These are phyloP conservation scores for Dothidotthia symphoricarpi DNA, from an alignment of 2,329 filamentous ascomycete species.

Conservation along the genomic window DNA sequence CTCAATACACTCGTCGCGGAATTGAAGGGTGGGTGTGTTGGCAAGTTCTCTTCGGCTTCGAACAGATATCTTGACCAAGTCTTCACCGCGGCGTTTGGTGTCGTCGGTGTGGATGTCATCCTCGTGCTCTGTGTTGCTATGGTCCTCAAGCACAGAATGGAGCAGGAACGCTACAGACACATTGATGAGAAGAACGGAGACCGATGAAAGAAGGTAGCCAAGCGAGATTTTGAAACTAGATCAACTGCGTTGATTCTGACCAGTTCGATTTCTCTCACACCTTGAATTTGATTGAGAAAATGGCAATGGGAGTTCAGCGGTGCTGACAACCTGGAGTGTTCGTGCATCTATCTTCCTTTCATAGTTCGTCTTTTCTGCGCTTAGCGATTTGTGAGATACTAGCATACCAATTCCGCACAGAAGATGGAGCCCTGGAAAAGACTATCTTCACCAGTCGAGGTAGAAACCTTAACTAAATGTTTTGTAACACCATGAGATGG, in stretches of 20 bases:
- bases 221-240: conserved; percentile 1
- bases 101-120: conserved; percentile 68
- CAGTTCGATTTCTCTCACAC: conserved; percentile 17
- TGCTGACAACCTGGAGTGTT: conserved; percentile 14
- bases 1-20: conserved; percentile 68
- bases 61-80: conserved; percentile 72
- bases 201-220: conserved; percentile 6
- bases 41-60: conserved; percentile 64
- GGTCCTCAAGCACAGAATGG: conserved; percentile 76
- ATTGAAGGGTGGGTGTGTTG: conserved; percentile 67
- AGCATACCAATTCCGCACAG: neutral
- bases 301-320: conserved; percentile 21
- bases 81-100: conserved; percentile 77
- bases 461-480: too few relatives aligned
- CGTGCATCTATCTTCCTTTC: conserved; percentile 11
- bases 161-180: conserved; percentile 72
- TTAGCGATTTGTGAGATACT: conserved; percentile 16
- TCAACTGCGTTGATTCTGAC: conserved; percentile 19
- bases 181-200: conserved; percentile 71
- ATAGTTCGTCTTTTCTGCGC: conserved; percentile 14
- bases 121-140: conserved; percentile 71
- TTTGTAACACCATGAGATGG: too few relatives aligned
- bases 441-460: too few relatives aligned
- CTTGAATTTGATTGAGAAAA: conserved; percentile 11
- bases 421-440: too few relatives aligned